A percentile compares a stretch with the other conserved stretches of the same genome.
Evolutionary conservation across 2,329 filamentous ascomycete genomes (phyloP).

Genomic region (Hymenoscyphus repandus): DNA sequence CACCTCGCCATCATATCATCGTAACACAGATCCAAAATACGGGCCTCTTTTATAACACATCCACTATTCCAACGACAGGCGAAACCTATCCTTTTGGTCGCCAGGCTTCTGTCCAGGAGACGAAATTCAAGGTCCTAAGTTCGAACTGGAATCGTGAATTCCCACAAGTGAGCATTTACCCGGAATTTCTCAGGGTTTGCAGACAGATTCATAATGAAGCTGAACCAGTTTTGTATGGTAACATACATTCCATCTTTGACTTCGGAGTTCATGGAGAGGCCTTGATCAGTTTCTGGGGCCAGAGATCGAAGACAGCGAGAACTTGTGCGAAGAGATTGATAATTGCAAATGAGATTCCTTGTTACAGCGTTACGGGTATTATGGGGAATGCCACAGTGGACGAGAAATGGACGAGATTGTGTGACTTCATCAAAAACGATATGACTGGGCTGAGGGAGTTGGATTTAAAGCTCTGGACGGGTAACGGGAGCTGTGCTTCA

Average conservation of each 20-base stretch:
- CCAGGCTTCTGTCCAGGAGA: conserved; percentile 8
- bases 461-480: conserved; percentile 25
- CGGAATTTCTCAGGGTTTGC: conserved; percentile 15
- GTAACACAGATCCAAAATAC: conserved; percentile 24
- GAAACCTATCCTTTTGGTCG: conserved; percentile 22
- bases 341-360: conserved; percentile 20
- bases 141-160: conserved; percentile 17
- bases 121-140: conserved; percentile 26
- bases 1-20: conserved; percentile 24
- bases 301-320: conserved; percentile 18
- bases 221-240: conserved; percentile 22
- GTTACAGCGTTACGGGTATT: background rate
- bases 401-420: conserved; percentile 18
- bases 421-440: conserved; percentile 10
- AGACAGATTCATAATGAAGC: conserved; percentile 21
- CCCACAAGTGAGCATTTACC: conserved; percentile 12
- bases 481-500: background rate
- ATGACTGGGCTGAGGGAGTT: conserved; percentile 13
- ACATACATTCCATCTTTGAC: conserved; percentile 16
- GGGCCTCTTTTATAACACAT: conserved; percentile 24
- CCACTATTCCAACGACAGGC: conserved; percentile 12
- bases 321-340: conserved; percentile 14
- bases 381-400: background rate
- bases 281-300: conserved; percentile 18
- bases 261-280: conserved; percentile 23